Conservation (phyloP, 2,329 filamentous ascomycete genomes). For the Rachicladosporium sp. region DNA sequence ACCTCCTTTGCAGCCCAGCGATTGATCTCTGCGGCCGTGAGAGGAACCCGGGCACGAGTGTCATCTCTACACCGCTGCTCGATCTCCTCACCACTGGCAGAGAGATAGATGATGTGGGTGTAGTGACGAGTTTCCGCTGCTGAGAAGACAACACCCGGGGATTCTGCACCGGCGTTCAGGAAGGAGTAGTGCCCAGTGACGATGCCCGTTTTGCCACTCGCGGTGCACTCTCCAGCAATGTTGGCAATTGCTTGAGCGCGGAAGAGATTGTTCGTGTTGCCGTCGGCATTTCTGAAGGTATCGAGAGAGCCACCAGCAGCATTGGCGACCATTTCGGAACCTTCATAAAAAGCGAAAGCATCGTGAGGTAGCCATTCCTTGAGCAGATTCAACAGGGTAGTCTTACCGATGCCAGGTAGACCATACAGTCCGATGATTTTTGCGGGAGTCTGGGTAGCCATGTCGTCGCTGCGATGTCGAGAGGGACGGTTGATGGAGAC, state of each 20-base stretch:
- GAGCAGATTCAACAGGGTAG: constrained; percentile 32
- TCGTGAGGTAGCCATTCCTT: constrained; percentile 22
- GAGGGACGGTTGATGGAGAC: no score
- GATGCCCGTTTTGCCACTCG: constrained; percentile 28
- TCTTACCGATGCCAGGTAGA: constrained; percentile 43
- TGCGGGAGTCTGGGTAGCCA: neutral
- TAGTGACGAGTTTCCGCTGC: constrained; percentile 34
- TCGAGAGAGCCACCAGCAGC: constrained; percentile 36
- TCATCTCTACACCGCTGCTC: constrained; percentile 20
- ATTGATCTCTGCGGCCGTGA: constrained; percentile 15
- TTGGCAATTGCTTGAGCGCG: constrained; percentile 35
- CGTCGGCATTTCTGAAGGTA: constrained; percentile 33
- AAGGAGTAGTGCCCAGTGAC: constrained; percentile 47
- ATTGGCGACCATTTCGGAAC: constrained; percentile 35
- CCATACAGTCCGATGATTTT: constrained; percentile 44
- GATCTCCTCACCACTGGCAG: constrained; percentile 28
- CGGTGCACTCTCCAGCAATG: constrained; percentile 29
- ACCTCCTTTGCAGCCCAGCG: constrained; percentile 32
- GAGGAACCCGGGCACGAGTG: constrained; percentile 22
- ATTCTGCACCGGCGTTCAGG: constrained; percentile 29
- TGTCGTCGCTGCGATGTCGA: no score
- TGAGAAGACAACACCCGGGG: constrained; percentile 28
- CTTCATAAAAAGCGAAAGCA: constrained; percentile 40
- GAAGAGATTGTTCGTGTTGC: constrained; percentile 17
- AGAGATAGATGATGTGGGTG: constrained; percentile 49